A percentile compares a stretch with the other conserved stretches of the same genome.
Evolutionary conservation across 768 basidiomycete species (phyloP).

Genomic region (Cyclocybe cylindracea): DNA sequence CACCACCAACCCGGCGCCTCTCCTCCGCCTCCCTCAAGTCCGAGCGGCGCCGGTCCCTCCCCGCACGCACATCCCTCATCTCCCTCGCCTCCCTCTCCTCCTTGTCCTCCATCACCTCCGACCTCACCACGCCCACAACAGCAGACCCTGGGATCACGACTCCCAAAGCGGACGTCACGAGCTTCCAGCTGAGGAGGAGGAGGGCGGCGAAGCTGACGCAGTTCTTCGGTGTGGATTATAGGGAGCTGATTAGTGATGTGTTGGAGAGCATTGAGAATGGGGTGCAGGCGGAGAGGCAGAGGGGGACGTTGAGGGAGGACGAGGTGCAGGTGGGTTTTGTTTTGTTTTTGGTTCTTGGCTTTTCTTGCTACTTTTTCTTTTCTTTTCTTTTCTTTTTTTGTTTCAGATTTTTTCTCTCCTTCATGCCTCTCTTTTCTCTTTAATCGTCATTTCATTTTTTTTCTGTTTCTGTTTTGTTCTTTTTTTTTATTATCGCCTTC

Average conservation of each 20-base stretch:
- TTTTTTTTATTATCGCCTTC: too few relatives aligned
- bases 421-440: too few relatives aligned
- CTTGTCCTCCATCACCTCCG: slow-evolving; percentile 54
- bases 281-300: slow-evolving; percentile 65
- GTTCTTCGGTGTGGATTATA: slow-evolving; percentile 88
- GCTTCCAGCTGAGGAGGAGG: slow-evolving; percentile 72
- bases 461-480: too few relatives aligned
- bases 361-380: slow-evolving; percentile 8
- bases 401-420: not conserved
- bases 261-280: slow-evolving; percentile 80
- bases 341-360: not conserved
- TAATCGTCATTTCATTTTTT: too few relatives aligned
- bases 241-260: slow-evolving; percentile 74
- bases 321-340: slow-evolving; percentile 68
- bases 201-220: slow-evolving; percentile 82
- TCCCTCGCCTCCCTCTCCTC: slow-evolving; percentile 59
- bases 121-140: too few relatives aligned
- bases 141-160: too few relatives aligned
- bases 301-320: slow-evolving; percentile 63
- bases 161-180: slow-evolving; percentile 44
- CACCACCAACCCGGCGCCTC: slow-evolving; percentile 25
- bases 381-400: slow-evolving; percentile 5
- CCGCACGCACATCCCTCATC: slow-evolving; percentile 59
- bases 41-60: slow-evolving; percentile 72
- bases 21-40: slow-evolving; percentile 46